Evolutionary conservation across 2,329 filamentous ascomycete genomes (phyloP), one percentile per base, ranked within the genome.

Genomic region (Triangularia verruculosa): DNA sequence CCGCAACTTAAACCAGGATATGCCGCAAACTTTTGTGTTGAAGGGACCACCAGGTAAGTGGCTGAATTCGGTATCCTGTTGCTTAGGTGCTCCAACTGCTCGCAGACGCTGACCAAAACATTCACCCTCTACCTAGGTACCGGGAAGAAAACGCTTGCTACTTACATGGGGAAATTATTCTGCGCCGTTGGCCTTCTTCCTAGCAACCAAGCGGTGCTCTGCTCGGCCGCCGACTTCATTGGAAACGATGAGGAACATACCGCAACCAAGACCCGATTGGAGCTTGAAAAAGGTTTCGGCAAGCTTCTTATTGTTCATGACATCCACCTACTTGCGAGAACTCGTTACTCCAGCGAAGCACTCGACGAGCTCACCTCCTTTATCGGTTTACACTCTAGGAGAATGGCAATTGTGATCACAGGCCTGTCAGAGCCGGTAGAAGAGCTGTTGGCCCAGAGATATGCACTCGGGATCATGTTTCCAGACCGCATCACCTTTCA

Each of bases 151-250:
- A 86, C 86, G 0, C 90, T 78, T 0, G 90, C 90, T 0, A 76
- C 82, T 8, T 88, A 87, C 62, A 89, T 93, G 81, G 89, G 89
- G 1, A 83, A 90, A 66, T 78, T 93, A 0, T 93, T 85, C 71
- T 92, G 90, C 69, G 86, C 92, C 66, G 84, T 92, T 79, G 89
- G 89, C 0, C 83, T 92, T 28, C 75, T 93, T 0, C 74, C 83
- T 0, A 78, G 71, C 5, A 30, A 30, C 9, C 28, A 5, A 30
- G 28, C 9, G 4, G 28, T 30, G 9, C 28, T 30, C 9, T 30
- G 28, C 9, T 4, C 4, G 9, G 28, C 28, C 4, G 28, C 9
- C 4, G 9, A 9, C 28, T 30, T 93, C 0, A 79, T 93, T 0
- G 89, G 85, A 0, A 78, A 88, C 64, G 92, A 86, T 17, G 62